Evolutionary conservation across 1,139 yeast species (phyloP).

Genomic region (Zygosaccharomyces pseudobailii): DNA sequence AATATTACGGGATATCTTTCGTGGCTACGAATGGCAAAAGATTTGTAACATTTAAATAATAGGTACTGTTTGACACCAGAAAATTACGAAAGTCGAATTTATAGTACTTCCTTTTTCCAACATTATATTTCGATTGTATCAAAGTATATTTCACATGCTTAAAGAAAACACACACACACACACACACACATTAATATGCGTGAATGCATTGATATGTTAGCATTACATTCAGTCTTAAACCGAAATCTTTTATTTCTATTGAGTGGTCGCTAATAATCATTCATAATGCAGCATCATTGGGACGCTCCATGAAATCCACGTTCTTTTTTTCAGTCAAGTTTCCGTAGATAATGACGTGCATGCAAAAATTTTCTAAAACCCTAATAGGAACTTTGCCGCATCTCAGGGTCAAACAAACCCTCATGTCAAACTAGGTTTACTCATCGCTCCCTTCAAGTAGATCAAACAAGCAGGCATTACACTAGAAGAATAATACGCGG

Average conservation of each 20-base stretch:
- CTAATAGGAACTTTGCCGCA: background rate
- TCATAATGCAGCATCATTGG: background rate
- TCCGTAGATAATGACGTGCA: background rate
- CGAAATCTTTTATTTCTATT: too few species aligned
- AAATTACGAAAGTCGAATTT: background rate
- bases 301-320: background rate
- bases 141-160: too few species aligned
- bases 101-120: background rate
- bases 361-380: background rate
- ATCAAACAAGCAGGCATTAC: background rate
- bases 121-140: too few species aligned
- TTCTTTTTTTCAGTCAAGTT: background rate
- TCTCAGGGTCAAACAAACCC: conserved; percentile 1
- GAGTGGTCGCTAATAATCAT: too few species aligned
- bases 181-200: too few species aligned
- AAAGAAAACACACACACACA: too few species aligned
- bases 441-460: background rate
- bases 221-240: too few species aligned
- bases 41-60: background rate
- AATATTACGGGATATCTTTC: background rate
- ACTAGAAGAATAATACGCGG: background rate
- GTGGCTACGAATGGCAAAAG: background rate
- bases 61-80: background rate
- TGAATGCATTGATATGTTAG: too few species aligned
- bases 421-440: background rate